Evolutionary conservation across 2,329 filamentous ascomycete species (phyloP).

Genomic region (Cladorrhinum sp.): DNA sequence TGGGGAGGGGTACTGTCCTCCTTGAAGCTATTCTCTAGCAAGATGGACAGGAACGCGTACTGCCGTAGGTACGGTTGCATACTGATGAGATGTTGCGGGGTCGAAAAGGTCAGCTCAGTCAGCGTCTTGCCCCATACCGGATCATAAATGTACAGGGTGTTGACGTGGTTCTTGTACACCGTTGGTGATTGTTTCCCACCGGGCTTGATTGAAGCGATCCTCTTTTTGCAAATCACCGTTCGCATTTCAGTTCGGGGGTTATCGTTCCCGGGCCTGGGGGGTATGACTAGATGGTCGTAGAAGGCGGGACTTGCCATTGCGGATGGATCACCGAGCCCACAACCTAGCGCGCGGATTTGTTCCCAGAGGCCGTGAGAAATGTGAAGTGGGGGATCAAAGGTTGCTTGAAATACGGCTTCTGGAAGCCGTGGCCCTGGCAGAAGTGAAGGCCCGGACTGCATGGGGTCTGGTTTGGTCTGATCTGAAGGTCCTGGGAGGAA

Average conservation of each 20-base stretch:
- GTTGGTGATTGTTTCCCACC: constrained; percentile 23
- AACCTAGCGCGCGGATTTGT: constrained; percentile 58
- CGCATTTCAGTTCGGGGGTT: constrained; percentile 58
- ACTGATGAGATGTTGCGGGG: constrained; percentile 71
- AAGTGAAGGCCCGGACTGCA: constrained; percentile 35
- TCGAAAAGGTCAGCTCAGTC: constrained; percentile 68
- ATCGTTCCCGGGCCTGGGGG: constrained; percentile 45
- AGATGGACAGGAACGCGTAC: constrained; percentile 65
- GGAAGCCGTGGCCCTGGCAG: constrained; percentile 52
- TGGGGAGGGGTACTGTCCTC: constrained; percentile 29
- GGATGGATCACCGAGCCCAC: constrained; percentile 42
- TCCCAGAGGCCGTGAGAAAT: constrained; percentile 63
- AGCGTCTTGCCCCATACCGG: constrained; percentile 67
- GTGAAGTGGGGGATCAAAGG: constrained; percentile 70
- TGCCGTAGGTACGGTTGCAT: constrained; percentile 74
- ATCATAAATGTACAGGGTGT: constrained; percentile 68
- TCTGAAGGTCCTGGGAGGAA: constrained; percentile 42
- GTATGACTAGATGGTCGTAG: constrained; percentile 58
- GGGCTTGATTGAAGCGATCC: constrained; percentile 42
- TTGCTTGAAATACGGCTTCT: constrained; percentile 70
- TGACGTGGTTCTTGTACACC: constrained; percentile 44
- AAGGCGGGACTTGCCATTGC: constrained; percentile 36
- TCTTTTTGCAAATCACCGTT: constrained; percentile 49
- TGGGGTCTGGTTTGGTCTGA: constrained; percentile 19
- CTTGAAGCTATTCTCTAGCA: constrained; percentile 62